Conservation (phyloP, 306 rosid genomes). For the Citrullus amarus region DNA sequence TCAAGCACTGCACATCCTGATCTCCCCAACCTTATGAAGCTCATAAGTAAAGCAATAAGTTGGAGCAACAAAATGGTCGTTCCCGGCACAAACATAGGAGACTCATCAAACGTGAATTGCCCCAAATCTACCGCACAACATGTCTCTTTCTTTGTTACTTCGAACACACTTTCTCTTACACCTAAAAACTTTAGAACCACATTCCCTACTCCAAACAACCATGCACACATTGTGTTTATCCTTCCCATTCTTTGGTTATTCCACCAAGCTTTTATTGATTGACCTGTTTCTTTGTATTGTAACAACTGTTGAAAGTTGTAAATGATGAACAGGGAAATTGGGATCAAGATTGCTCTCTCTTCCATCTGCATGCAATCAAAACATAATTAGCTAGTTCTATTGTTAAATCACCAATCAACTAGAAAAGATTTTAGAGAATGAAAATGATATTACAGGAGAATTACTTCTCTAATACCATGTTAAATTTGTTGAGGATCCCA, state of each 20-base stretch:
- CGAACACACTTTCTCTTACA: conserved; percentile 15
- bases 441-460: too few species aligned
- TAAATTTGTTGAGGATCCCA: too few species aligned
- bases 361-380: not conserved
- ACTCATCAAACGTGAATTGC: conserved; percentile 21
- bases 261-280: conserved; percentile 17
- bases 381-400: too few species aligned
- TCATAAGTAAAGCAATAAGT: conserved; percentile 4
- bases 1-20: conserved; percentile 10
- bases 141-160: conserved; percentile 21
- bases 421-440: too few species aligned
- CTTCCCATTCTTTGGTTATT: conserved; percentile 14
- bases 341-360: not conserved
- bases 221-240: not conserved
- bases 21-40: not conserved
- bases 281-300: not conserved
- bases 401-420: too few species aligned
- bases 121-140: not conserved
- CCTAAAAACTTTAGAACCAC: conserved; percentile 13
- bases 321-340: not conserved
- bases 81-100: conserved; percentile 20
- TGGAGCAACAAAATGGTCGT: conserved; percentile 23
- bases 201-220: conserved; percentile 6
- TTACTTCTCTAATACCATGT: too few species aligned
- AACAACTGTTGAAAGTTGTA: not conserved